A percentile compares a stretch with the other conserved stretches of the same genome.
Evolutionary conservation across 106 monocot species (phyloP).

Genomic region (Dioscorea zingiberensis): DNA sequence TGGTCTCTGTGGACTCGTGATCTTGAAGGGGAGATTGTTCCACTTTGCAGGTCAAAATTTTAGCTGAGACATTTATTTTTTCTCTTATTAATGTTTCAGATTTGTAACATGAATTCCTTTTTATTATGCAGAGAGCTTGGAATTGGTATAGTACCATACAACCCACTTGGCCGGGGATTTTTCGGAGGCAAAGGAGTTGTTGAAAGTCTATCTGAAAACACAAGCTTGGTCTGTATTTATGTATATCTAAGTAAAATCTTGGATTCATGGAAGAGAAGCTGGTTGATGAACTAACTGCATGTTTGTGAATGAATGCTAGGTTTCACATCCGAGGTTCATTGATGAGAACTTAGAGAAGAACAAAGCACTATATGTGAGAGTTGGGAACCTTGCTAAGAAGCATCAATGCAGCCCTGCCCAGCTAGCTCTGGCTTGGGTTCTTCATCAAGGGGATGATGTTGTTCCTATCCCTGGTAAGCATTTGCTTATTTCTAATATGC

Average conservation of each 20-base stretch:
- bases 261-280: no score
- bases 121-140: constrained; percentile 38
- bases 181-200: constrained; percentile 58
- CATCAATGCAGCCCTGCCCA: constrained; percentile 55
- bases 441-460: no score
- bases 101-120: not conserved
- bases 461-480: no score
- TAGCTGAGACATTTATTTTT: not conserved
- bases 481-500: no score
- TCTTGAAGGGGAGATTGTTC: constrained; percentile 53
- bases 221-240: not conserved
- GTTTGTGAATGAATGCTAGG: no score
- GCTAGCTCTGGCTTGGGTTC: constrained; percentile 51
- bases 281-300: no score
- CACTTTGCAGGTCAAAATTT: constrained; percentile 49
- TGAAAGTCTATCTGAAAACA: constrained; percentile 36
- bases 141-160: constrained; percentile 73
- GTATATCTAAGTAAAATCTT: no score
- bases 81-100: not conserved
- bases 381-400: constrained; percentile 44
- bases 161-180: constrained; percentile 77
- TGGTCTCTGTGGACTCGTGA: constrained; percentile 91
- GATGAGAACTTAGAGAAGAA: constrained; percentile 71
- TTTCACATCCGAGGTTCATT: not conserved
- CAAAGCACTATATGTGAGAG: constrained; percentile 40